Evolutionary conservation across 31 red algal species (phyloP).

Genomic region (Porphyra umbilicalis): DNA sequence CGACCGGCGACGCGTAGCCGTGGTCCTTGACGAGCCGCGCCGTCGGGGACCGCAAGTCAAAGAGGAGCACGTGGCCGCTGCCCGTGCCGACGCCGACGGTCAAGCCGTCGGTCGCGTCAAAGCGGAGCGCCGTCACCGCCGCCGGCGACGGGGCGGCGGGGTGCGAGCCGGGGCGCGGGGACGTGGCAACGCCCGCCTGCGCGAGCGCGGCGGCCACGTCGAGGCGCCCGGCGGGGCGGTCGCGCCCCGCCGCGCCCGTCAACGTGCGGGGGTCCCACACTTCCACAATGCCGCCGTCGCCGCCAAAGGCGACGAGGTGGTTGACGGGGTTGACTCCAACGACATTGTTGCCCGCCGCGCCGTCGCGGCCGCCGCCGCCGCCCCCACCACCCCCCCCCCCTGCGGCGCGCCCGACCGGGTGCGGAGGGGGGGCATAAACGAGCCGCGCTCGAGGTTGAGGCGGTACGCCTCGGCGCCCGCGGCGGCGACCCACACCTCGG

Average conservation of each 20-base stretch:
- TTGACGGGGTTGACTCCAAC: conserved; percentile 61
- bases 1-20: conserved; percentile 60
- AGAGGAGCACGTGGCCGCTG: conserved; percentile 58
- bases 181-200: background rate
- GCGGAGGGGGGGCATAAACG: conserved; percentile 65
- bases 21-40: conserved; percentile 46
- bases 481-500: conserved; percentile 70
- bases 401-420: conserved; percentile 22
- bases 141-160: background rate
- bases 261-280: conserved; percentile 69
- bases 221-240: conserved; percentile 20
- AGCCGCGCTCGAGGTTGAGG: conserved; percentile 91
- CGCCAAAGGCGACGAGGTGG: conserved; percentile 68
- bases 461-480: conserved; percentile 74
- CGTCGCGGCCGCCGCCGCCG: background rate
- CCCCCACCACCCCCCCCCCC: background rate
- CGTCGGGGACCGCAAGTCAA: conserved; percentile 63
- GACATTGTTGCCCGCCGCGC: conserved; percentile 47
- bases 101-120: conserved; percentile 55
- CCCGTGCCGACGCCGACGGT: conserved; percentile 56
- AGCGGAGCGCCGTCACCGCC: conserved; percentile 17
- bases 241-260: background rate
- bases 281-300: conserved; percentile 62
- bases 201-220: conserved; percentile 31
- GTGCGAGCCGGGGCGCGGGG: background rate